A percentile compares a stretch with the other conserved stretches of the same genome.
Conservation (phyloP, 1,139 yeast species). For the Suzukiozyma palmioleophila region DNA sequence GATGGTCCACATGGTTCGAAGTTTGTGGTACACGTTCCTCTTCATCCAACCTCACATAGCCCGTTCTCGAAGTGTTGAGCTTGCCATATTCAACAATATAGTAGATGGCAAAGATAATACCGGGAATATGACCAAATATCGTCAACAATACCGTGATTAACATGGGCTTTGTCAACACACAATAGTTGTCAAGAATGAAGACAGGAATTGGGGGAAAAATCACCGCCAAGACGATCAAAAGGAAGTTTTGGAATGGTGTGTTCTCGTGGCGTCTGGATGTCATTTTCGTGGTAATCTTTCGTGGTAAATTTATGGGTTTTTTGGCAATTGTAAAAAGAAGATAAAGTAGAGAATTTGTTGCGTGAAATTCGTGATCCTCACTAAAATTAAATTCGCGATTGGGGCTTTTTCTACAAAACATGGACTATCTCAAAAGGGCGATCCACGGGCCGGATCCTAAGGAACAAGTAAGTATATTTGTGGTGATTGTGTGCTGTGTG, state of each 20-base stretch:
- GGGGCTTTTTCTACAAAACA: constrained; percentile 13
- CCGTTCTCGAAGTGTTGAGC: constrained; percentile 15
- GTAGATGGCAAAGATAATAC: constrained; percentile 31
- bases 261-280: constrained; percentile 1
- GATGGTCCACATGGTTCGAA: constrained; percentile 3
- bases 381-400: too few species aligned
- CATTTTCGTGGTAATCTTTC: background rate
- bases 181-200: constrained; percentile 23
- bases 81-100: constrained; percentile 20
- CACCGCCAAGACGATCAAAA: constrained; percentile 30
- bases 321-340: too few species aligned
- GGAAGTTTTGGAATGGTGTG: constrained; percentile 14
- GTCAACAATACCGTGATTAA: constrained; percentile 33
- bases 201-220: constrained; percentile 41
- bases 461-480: constrained; percentile 56
- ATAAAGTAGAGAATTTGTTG: too few species aligned
- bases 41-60: constrained; percentile 20
- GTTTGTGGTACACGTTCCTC: constrained; percentile 11
- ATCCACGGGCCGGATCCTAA: constrained; percentile 96
- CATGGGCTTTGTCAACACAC: constrained; percentile 31
- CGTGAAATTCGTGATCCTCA: too few species aligned
- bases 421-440: constrained; percentile 76
- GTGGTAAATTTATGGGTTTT: too few species aligned
- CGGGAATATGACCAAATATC: constrained; percentile 36
- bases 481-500: too few species aligned